Conservation (phyloP, 2,329 filamentous ascomycete genomes). For the Colletotrichum karsti region DNA sequence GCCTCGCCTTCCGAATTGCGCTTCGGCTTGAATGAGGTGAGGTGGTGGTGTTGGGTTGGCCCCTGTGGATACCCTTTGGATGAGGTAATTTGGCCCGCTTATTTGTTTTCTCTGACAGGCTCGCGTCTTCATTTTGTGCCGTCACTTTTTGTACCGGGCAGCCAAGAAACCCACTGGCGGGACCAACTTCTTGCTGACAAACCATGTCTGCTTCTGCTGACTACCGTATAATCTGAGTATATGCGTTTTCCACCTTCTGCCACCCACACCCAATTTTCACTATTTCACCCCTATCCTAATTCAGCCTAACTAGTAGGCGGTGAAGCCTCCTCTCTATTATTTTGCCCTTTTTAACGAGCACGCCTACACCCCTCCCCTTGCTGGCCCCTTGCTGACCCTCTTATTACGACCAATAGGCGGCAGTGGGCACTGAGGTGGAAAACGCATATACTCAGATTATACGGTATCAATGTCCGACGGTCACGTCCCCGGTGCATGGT, state of each 20-base stretch:
- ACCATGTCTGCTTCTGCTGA: slow-evolving; percentile 3
- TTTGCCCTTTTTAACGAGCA: too few species aligned
- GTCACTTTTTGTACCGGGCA: neutral
- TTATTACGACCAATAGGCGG: too few species aligned
- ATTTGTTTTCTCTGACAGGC: neutral
- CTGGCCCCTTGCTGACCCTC: too few species aligned
- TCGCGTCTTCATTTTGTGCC: neutral
- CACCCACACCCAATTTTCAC: too few species aligned
- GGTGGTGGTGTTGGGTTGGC: neutral
- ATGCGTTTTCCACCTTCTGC: too few species aligned
- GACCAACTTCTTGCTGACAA: slow-evolving; percentile 14
- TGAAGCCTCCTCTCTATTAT: too few species aligned
- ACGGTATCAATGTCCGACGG: neutral
- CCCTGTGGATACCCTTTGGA: slow-evolving; percentile 6
- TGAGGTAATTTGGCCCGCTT: slow-evolving; percentile 21
- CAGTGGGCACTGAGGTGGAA: neutral
- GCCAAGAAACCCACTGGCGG: neutral
- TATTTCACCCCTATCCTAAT: too few species aligned
- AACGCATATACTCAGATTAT: too few species aligned
- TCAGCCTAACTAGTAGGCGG: too few species aligned
- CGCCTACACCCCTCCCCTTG: too few species aligned
- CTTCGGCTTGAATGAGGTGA: neutral
- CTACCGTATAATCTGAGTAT: neutral
- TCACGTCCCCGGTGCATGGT: neutral
- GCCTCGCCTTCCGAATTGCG: neutral